Base-by-base conservation (phyloP, 2,329 filamentous ascomycete species). In the Botrytis fragariae region DNA sequence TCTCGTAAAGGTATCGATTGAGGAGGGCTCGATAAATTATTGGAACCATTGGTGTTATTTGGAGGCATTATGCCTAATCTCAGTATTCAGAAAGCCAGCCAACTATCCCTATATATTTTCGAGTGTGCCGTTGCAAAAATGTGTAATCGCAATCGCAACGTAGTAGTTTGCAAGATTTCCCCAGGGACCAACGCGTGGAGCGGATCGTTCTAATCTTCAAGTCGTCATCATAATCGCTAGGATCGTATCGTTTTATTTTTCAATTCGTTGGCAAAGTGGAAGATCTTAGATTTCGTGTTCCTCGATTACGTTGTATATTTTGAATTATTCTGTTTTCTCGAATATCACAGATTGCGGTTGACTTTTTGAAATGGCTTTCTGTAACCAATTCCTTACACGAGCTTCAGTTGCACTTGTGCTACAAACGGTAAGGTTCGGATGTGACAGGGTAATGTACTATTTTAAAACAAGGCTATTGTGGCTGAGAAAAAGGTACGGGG, bases 1-100 rank as follows among this genome's bases (percentile, higher is more conserved):
- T 91, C 88, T 82, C 90, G 90, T 74, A 95, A 85, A 74, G 92
- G 92, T 83, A 96, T 95, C 75, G 91, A 91, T 79, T 88, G 87
- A 74, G 85, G 84, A 73, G 82, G 81, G 63, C 83, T 82, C 42
- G 86, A 84, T 75, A 83, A 82, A 76, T 84, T 83, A 75, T 75
- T 70, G 48, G 75, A 74, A 73, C 84, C 82, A 74, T 84, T 82
- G 69, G 84, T 82, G 77, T 84, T 84, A 79, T 84, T 83, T 77
- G 85, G 84, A 83, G 85, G 83, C 85, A 86, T 87, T 73, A 74
- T 80, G 77, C 72, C 72, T 65, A 73, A 75, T 78, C 76, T 71
- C 76, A 75, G 67, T 71, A 73, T 76, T 73, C 37, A 35, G 29
- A 70, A 57, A 12, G 20, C 54, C 57, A 14, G 29, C 16, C 51